These are phyloP conservation scores for Lactarius sanguifluus DNA, from an alignment of 768 basidiomycete species.

Conservation along the genomic window DNA sequence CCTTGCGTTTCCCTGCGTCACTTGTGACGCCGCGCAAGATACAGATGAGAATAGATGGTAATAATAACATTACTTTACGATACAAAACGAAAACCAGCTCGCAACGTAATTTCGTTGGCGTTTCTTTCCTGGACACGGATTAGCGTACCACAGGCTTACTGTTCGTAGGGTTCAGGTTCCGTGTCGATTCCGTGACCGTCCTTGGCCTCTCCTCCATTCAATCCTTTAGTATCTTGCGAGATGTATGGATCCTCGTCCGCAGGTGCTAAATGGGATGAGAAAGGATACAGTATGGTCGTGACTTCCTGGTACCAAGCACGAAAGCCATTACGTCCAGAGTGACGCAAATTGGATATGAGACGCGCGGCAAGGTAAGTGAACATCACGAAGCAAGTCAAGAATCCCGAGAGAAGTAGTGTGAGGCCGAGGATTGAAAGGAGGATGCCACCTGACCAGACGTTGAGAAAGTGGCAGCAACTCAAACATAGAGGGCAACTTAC, in stretches of 20 bases:
- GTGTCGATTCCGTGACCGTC: neutral
- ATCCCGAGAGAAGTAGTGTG: slow-evolving; percentile 21
- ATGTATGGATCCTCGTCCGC: slow-evolving; percentile 4
- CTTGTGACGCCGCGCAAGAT: neutral
- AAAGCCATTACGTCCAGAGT: slow-evolving; percentile 22
- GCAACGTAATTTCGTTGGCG: neutral
- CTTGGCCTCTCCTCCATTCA: slow-evolving; percentile 2
- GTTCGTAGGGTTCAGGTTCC: neutral
- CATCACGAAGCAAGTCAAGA: slow-evolving; percentile 18
- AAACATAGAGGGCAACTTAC: neutral
- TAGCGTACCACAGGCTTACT: neutral
- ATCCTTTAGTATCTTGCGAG: slow-evolving; percentile 13
- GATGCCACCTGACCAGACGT: slow-evolving; percentile 12
- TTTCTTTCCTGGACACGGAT: neutral
- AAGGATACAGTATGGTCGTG: slow-evolving; percentile 4
- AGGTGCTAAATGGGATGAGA: neutral
- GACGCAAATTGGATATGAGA: slow-evolving; percentile 8
- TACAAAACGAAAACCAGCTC: neutral
- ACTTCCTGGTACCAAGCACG: slow-evolving; percentile 21
- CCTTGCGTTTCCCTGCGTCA: neutral
- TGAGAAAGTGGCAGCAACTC: neutral
- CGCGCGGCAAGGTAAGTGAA: slow-evolving; percentile 22
- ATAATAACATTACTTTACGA: slow-evolving; percentile 6
- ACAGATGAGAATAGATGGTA: neutral
- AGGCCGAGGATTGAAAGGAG: slow-evolving; percentile 21